Evolutionary conservation across 371 early-diverging fungal genomes (phyloP).

Genomic region (Nosema muscidifuracis): DNA sequence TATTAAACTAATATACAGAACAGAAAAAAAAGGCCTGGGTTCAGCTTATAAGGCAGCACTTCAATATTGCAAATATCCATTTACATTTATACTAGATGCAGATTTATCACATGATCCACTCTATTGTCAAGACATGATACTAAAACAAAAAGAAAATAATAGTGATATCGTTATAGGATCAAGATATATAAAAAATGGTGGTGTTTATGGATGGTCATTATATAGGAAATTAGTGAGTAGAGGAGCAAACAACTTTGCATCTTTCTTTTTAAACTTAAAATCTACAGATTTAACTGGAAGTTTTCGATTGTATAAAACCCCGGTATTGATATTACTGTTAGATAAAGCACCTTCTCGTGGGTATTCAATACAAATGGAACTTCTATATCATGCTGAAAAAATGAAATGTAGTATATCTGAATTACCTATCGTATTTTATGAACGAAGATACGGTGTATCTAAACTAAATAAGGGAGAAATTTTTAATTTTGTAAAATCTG

Average conservation of each 20-base stretch:
- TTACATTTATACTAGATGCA: slow-evolving; percentile 92
- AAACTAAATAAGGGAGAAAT: slow-evolving; percentile 51
- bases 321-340: slow-evolving; percentile 74
- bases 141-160: slow-evolving; percentile 69
- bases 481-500: slow-evolving; percentile 36
- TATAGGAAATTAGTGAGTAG: slow-evolving; percentile 86
- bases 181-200: slow-evolving; percentile 69
- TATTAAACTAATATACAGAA: slow-evolving; percentile 74
- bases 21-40: slow-evolving; percentile 88
- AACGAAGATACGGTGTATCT: slow-evolving; percentile 53
- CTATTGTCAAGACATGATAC: slow-evolving; percentile 72
- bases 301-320: slow-evolving; percentile 88
- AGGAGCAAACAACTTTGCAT: slow-evolving; percentile 88
- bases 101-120: slow-evolving; percentile 98
- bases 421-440: slow-evolving; percentile 60
- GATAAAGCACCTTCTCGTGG: slow-evolving; percentile 79
- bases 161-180: slow-evolving; percentile 89
- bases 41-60: slow-evolving; percentile 92
- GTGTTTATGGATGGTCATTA: slow-evolving; percentile 95
- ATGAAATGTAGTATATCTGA: slow-evolving; percentile 78
- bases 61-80: slow-evolving; percentile 80
- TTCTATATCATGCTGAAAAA: slow-evolving; percentile 89
- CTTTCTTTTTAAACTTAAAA: slow-evolving; percentile 72
- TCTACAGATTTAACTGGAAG: slow-evolving; percentile 89
- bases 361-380: slow-evolving; percentile 98